These are phyloP conservation scores for Cyclocybe aegerita DNA, from an alignment of 768 basidiomycete species.

Conservation along the genomic window DNA sequence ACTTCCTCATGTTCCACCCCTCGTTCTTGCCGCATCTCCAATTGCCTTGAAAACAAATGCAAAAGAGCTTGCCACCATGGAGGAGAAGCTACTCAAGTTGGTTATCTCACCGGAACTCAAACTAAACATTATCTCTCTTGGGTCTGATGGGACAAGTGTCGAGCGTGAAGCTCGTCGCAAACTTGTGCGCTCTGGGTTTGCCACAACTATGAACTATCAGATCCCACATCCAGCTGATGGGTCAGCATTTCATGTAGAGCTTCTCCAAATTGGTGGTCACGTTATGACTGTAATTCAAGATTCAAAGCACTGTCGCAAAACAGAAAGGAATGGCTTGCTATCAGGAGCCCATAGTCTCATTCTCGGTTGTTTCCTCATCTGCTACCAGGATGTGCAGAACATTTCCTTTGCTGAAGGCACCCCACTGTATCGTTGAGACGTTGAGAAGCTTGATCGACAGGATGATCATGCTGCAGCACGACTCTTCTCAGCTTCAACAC, in stretches of 20 bases:
- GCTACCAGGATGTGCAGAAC: slow-evolving; percentile 18
- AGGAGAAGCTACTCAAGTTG: neutral
- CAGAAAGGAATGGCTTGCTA: neutral
- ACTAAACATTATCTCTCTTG: too few relatives aligned
- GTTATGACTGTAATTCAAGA: neutral
- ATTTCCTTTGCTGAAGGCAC: slow-evolving; percentile 14
- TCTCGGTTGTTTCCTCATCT: slow-evolving; percentile 20
- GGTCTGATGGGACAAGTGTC: too few relatives aligned
- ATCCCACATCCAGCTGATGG: neutral
- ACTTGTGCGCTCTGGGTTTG: too few relatives aligned
- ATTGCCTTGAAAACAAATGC: neutral
- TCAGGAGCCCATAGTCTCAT: slow-evolving; percentile 26
- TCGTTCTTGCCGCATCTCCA: neutral
- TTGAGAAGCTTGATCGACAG: slow-evolving; percentile 40
- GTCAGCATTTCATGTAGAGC: too few relatives aligned
- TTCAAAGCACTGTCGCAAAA: slow-evolving; percentile 1
- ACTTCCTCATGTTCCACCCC: neutral
- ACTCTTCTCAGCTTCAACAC: slow-evolving; percentile 32
- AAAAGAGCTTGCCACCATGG: neutral
- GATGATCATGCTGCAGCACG: slow-evolving; percentile 43
- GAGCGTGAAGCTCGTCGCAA: too few relatives aligned
- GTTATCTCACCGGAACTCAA: neutral
- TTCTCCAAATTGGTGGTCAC: too few relatives aligned
- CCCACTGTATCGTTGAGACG: slow-evolving; percentile 26
- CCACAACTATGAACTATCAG: neutral